A percentile compares a stretch with the other conserved stretches of the same genome.
phyloP scores from a whole-genome alignment of 768 basidiomycete genomes.

The Ramaria sp. region DNA sequence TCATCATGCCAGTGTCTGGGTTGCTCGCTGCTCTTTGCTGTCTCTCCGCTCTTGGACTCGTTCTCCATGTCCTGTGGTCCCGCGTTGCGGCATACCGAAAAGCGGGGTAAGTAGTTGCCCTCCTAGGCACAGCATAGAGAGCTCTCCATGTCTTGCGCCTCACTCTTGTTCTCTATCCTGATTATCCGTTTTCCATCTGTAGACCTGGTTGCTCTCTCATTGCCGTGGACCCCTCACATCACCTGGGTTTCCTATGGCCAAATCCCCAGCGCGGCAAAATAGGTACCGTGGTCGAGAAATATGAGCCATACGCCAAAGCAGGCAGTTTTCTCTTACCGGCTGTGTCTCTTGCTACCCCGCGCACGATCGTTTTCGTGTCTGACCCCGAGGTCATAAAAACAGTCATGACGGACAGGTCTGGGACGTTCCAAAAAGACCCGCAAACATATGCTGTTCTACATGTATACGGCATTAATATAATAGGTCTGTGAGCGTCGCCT shows the following conservation, averaged over 20 bases:
- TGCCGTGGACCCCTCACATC: conserved; percentile 9
- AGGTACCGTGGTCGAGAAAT: background rate
- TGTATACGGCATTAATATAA: conserved; percentile 35
- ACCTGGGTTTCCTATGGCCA: conserved; percentile 4
- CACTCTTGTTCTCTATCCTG: background rate
- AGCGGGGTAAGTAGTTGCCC: background rate
- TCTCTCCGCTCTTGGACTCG: background rate
- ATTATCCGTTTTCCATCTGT: background rate
- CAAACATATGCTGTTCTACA: conserved; percentile 28
- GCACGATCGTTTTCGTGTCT: conserved; percentile 7
- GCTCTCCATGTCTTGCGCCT: background rate
- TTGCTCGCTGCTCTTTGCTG: background rate
- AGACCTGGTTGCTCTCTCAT: conserved; percentile 4
- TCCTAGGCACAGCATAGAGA: background rate
- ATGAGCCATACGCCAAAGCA: conserved; percentile 3
- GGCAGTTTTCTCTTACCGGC: background rate
- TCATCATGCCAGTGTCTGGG: background rate
- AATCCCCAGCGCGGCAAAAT: conserved; percentile 8
- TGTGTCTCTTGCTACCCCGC: conserved; percentile 6
- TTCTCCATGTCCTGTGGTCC: background rate
- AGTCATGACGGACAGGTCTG: background rate
- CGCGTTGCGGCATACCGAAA: background rate
- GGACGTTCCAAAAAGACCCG: conserved; percentile 7
- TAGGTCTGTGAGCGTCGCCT: background rate
- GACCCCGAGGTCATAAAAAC: conserved; percentile 7